Evolutionary conservation across 352 stramenopile species (phyloP).

Genomic region (Blastocystis sp.): DNA sequence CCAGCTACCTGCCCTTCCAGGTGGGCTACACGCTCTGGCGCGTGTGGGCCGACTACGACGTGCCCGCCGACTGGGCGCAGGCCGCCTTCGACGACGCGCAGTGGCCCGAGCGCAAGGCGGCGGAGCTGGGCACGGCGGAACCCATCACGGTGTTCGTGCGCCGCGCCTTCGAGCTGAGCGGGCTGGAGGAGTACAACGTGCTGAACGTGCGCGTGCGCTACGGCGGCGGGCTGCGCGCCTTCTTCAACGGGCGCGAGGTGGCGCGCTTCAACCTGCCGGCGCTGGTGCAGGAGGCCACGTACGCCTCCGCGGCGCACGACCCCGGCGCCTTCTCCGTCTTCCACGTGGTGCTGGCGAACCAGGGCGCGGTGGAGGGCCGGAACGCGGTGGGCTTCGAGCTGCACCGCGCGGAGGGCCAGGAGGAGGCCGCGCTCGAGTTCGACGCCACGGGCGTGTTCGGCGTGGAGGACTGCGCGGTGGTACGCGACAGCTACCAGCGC

Average conservation of each 20-base stretch:
- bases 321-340: neutral
- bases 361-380: neutral
- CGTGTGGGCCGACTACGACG: neutral
- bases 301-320: neutral
- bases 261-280: slow-evolving; percentile 35
- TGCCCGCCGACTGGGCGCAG: neutral
- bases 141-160: neutral
- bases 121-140: neutral
- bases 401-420: neutral
- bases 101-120: neutral
- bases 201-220: slow-evolving; percentile 21
- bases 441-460: slow-evolving; percentile 2
- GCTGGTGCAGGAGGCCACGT: neutral
- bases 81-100: slow-evolving; percentile 4
- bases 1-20: slow-evolving; percentile 48
- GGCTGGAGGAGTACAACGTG: neutral
- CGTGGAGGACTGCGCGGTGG: slow-evolving; percentile 11
- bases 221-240: slow-evolving; percentile 24
- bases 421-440: neutral
- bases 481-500: neutral
- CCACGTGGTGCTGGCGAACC: neutral
- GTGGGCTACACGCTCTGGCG: neutral
- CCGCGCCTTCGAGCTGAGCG: slow-evolving; percentile 24
- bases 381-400: neutral
- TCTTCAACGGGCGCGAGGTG: slow-evolving; percentile 47